Base-by-base conservation (phyloP, 2,329 filamentous ascomycete genomes). In the Fusarium succisae region DNA sequence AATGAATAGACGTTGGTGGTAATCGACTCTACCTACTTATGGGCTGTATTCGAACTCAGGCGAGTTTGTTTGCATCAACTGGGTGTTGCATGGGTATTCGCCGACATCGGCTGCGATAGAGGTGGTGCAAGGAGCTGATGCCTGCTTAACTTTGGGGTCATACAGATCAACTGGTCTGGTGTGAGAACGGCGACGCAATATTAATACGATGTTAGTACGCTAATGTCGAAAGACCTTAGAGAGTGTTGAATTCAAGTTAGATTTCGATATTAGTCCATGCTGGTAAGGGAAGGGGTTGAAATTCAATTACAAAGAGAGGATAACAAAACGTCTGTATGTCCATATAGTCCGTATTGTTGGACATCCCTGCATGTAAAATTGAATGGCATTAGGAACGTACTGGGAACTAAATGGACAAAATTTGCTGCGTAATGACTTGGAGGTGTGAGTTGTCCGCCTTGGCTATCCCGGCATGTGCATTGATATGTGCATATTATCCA, bases 361-460 rank as follows among this genome's bases (percentile, higher is more conserved):
- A n/a, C n/a, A 51, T 51, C 22, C 30, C 30, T 24, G 15, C 17
- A 35, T 35, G 28, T 24, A 24, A 24, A 24, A 24, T 35, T 53
- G 72, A 50, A 69, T 53, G 44, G 35, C 48, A 66, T 57, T 30
- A 37, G 47, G 50, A 50, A 45, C 26, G 50, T 60, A 43, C 68
- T 37, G 35, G n/a, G 24, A 30, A 24, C 44, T 59, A 24, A 24
- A 47, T 55, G 45, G 37, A 41, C 48, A 38, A n/a, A 14, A 12
- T n/a, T 30, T 50, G 26, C 26, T 39, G 15, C 51, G 24, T 18
- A 55, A 28, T 55, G 11, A 28, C 22, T 51, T 59, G 26, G 56
- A 28, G 35, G 57, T 63, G 56, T 73, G 73, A 75, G 72, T 73
- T 75, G 72, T 73, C 69, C 62, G 51, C 51, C 54, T 55, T 70